These are phyloP conservation scores for Pythium myriotylum DNA, from an alignment of 352 stramenopile species.

Conservation along the genomic window DNA sequence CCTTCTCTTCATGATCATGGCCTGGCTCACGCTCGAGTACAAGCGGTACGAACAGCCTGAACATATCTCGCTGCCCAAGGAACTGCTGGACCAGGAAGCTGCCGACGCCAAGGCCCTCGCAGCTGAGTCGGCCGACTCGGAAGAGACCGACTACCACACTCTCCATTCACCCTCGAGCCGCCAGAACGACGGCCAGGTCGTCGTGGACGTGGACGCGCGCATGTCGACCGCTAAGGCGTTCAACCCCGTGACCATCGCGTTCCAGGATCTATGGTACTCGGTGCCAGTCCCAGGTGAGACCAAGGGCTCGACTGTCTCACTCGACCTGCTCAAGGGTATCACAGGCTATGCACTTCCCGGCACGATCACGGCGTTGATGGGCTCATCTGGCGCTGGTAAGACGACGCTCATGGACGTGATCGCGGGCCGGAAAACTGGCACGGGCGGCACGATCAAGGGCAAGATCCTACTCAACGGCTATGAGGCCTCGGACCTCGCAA, in stretches of 20 bases:
- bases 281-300: slow-evolving; percentile 41
- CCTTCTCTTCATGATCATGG: slow-evolving; percentile 55
- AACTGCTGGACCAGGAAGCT: slow-evolving; percentile 12
- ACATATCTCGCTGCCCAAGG: slow-evolving; percentile 39
- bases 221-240: slow-evolving; percentile 28
- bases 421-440: slow-evolving; percentile 87
- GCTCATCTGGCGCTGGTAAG: slow-evolving; percentile 84
- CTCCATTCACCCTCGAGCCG: slow-evolving; percentile 27
- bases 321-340: slow-evolving; percentile 64
- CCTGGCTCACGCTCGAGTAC: slow-evolving; percentile 56
- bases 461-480: slow-evolving; percentile 68
- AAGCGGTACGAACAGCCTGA: slow-evolving; percentile 63
- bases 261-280: slow-evolving; percentile 62
- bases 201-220: slow-evolving; percentile 31
- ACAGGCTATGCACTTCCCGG: slow-evolving; percentile 57
- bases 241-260: slow-evolving; percentile 48
- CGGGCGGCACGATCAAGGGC: slow-evolving; percentile 66
- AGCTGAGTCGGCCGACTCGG: neutral
- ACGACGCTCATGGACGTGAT: slow-evolving; percentile 96
- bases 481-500: slow-evolving; percentile 49
- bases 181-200: slow-evolving; percentile 18
- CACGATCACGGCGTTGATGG: slow-evolving; percentile 73
- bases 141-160: slow-evolving; percentile 27
- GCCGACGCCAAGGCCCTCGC: neutral
- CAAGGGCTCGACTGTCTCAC: slow-evolving; percentile 14